Evolutionary conservation across 352 stramenopile genomes (phyloP), one percentile per base, ranked within the genome.

Genomic region (Aphanomyces euteiches): DNA sequence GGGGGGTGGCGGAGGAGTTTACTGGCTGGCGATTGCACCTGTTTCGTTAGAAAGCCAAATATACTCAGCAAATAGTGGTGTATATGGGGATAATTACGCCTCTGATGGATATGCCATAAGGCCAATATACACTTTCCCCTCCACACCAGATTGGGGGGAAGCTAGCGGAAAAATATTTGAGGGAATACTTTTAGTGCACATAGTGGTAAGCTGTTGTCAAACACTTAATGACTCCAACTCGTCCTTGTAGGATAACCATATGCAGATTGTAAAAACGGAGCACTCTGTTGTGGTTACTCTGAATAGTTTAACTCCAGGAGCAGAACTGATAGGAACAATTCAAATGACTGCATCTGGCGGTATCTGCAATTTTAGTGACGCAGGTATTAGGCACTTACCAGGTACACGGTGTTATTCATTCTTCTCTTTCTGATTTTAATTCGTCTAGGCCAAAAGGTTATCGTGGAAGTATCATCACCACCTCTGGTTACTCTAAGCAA

Each of bases 201-300:
- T 70, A 19, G 64, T 70, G 36, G 39, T 69, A 69, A 15, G 15
- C 3, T 17, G 28, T 21, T 28, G 28, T 28, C 28, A 28, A 28
- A 28, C 28, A 28, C 43, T 50, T 1, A 50, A 50, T n/a, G 43
- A n/a, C 10, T 50, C 17, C 43, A 2, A 50, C 2, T 50, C 43
- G 10, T n/a, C 17, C 17, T 67, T 36, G 6, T 67, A 69, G 63
- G 64, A 70, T 28, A 36, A 70, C 21, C 61, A 70, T 36, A 2
- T 61, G 4, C 64, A 70, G 21, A 70, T 50, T 5, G 64, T 70
- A 3, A 39, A 21, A 47, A 70, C 64, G 7, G 64, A 70, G 28
- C 47, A 39, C 39, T 43, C 4, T 8, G 40, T 39, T 4, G 7
- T 59, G 19, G 64, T 61, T 6, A 28, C 48, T 8, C 45, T 70